These are phyloP conservation scores for Ganoderma leucocontextum DNA, from an alignment of 1,284 basidiomycete species.

Conservation along the genomic window DNA sequence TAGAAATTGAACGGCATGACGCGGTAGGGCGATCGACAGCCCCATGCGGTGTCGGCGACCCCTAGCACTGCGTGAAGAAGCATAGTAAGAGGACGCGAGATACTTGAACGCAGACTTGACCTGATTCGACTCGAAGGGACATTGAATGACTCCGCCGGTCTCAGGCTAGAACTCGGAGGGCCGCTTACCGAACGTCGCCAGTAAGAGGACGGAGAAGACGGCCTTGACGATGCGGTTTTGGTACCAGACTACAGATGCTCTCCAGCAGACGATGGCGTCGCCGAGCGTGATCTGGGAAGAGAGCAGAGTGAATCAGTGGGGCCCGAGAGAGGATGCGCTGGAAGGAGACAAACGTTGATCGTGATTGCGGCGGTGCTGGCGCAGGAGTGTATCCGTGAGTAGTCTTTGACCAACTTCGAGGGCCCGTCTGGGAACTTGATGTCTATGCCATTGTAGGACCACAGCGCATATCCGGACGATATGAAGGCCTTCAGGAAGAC, in stretches of 20 bases:
- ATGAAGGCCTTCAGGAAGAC: background rate
- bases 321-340: background rate
- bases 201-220: background rate
- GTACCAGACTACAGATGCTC: background rate
- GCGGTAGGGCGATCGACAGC: background rate
- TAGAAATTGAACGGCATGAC: background rate
- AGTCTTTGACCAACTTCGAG: background rate
- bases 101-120: no score
- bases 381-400: background rate
- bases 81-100: no score
- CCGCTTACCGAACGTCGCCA: background rate
- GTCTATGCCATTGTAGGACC: background rate
- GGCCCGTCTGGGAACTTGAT: background rate
- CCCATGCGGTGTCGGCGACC: background rate
- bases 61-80: background rate
- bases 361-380: background rate
- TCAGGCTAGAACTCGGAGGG: no score
- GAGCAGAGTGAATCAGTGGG: no score
- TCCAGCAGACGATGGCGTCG: constrained; percentile 7
- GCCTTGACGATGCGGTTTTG: background rate
- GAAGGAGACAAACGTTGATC: background rate
- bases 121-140: no score
- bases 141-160: no score
- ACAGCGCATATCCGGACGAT: background rate
- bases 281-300: background rate